These are phyloP conservation scores for Dendrobium catenatum DNA, from an alignment of 106 monocot species.

Conservation along the genomic window DNA sequence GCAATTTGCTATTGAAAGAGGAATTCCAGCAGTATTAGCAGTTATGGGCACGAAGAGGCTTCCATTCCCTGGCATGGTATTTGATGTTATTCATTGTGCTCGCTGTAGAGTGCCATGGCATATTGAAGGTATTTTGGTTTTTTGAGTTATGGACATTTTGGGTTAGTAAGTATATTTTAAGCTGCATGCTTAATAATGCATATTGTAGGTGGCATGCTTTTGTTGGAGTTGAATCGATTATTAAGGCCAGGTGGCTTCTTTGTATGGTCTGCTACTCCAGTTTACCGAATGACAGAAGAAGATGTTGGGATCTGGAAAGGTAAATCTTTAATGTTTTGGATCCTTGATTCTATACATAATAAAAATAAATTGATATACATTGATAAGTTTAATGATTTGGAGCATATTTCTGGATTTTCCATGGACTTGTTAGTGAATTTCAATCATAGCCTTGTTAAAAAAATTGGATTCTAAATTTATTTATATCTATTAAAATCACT, in stretches of 20 bases:
- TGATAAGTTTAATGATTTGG: too few species aligned
- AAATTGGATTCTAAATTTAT: too few species aligned
- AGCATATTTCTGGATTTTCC: too few species aligned
- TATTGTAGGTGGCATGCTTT: slow-evolving; percentile 70
- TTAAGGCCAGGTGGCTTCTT: slow-evolving; percentile 87
- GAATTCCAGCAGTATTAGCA: slow-evolving; percentile 84
- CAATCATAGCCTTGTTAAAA: too few species aligned
- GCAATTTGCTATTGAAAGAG: slow-evolving; percentile 94
- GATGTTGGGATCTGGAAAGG: slow-evolving; percentile 83
- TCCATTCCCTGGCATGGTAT: slow-evolving; percentile 71
- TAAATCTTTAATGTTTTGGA: slow-evolving; percentile 8
- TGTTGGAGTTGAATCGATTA: slow-evolving; percentile 81
- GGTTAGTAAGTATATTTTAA: not conserved
- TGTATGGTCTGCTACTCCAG: slow-evolving; percentile 92
- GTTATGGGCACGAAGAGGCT: slow-evolving; percentile 94
- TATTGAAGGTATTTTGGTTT: slow-evolving; percentile 56
- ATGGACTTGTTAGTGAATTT: too few species aligned
- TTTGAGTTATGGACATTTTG: not conserved
- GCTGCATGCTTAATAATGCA: not conserved
- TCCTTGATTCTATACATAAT: not conserved
- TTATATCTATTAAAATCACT: too few species aligned
- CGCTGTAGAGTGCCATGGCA: slow-evolving; percentile 96
- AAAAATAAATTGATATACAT: too few species aligned
- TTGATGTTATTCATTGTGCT: slow-evolving; percentile 90
- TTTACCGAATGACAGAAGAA: slow-evolving; percentile 60